These are phyloP conservation scores for Fraxinus xanthoxyloides DNA, from an alignment of 305 asterid species.

Conservation along the genomic window DNA sequence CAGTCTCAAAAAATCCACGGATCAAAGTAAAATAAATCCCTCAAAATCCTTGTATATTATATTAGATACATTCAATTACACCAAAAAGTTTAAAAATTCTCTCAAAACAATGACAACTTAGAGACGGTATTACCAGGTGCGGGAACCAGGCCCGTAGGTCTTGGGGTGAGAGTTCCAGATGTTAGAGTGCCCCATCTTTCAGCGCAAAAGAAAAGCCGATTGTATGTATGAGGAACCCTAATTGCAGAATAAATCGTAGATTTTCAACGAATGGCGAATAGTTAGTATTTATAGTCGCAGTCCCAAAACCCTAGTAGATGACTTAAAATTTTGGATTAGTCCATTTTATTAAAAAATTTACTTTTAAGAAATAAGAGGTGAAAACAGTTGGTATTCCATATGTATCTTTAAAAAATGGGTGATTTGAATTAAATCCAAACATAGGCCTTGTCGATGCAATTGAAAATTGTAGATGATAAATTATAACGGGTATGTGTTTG, in stretches of 20 bases:
- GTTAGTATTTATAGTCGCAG: not conserved
- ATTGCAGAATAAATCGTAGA: not conserved
- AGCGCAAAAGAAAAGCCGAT: not conserved
- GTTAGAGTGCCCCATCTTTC: conserved; percentile 24
- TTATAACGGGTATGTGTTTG: no score
- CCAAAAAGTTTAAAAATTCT: not conserved
- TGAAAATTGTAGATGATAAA: no score
- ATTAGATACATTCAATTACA: not conserved
- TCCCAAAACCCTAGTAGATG: not conserved
- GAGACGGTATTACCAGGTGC: conserved; percentile 20
- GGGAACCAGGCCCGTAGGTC: conserved; percentile 54
- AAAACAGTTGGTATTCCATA: no score
- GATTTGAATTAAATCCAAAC: no score
- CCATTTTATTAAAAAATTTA: no score
- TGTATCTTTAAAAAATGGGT: no score
- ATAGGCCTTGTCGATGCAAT: no score
- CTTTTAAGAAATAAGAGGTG: no score
- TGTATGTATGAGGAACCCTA: not conserved
- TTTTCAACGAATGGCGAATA: not conserved
- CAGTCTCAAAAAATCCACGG: not conserved
- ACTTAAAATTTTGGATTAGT: not conserved
- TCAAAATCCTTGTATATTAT: not conserved
- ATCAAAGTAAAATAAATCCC: not conserved
- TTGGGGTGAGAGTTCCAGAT: conserved; percentile 54
- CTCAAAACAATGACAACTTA: not conserved